A percentile compares a stretch with the other conserved stretches of the same genome.
These are phyloP conservation scores for Adansonia gregorii DNA, from an alignment of 441 rosid genomes.

Conservation along the genomic window DNA sequence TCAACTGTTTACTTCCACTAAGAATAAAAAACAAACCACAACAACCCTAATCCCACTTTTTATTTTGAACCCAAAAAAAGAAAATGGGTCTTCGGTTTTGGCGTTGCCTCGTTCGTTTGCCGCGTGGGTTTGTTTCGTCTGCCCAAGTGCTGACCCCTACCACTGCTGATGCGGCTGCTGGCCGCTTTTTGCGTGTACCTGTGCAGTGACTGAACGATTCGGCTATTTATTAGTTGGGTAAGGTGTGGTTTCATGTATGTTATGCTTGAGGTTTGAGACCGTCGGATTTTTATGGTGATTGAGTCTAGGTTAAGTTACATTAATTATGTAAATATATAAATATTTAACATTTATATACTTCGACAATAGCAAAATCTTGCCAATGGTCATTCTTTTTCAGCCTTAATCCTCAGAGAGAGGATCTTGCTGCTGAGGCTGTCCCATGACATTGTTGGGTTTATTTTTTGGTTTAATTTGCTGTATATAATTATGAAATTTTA, in stretches of 20 bases:
- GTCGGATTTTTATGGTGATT: not conserved
- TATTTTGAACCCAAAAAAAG: constrained; percentile 15
- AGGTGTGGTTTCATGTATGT: not conserved
- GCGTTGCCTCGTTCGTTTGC: not conserved
- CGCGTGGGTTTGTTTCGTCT: constrained; percentile 15
- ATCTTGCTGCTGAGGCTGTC: not conserved
- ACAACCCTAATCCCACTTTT: constrained; percentile 25
- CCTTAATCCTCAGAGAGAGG: not conserved
- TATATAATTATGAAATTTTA: not conserved
- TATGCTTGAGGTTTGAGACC: not conserved
- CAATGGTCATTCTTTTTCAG: not conserved
- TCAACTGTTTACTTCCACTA: not conserved
- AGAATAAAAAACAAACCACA: not conserved
- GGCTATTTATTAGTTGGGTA: not conserved
- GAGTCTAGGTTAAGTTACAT: not conserved
- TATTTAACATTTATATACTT: no score
- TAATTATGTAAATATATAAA: no score
- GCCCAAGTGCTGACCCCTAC: constrained; percentile 11
- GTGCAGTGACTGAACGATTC: not conserved
- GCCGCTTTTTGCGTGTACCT: not conserved
- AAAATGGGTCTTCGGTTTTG: not conserved
- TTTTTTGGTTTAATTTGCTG: not conserved
- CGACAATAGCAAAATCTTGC: no score
- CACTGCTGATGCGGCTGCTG: not conserved
- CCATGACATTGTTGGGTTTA: not conserved